These are phyloP conservation scores for Drechslerella dactyloides DNA, from an alignment of 2,329 filamentous ascomycete genomes.

Conservation along the genomic window DNA sequence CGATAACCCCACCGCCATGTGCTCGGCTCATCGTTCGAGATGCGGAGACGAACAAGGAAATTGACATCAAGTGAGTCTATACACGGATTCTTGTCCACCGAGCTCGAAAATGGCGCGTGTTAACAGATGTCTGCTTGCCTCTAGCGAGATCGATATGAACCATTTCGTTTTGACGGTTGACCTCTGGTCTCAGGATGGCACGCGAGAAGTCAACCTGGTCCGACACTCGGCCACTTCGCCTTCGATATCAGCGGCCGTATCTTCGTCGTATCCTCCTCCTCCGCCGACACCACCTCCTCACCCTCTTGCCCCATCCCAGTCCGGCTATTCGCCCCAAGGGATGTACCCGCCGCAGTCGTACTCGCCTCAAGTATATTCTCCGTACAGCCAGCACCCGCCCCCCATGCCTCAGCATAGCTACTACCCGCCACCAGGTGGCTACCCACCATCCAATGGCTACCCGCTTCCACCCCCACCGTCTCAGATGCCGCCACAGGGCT, in stretches of 20 bases:
- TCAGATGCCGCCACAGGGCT: constrained; percentile 46
- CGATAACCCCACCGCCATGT: constrained; percentile 94
- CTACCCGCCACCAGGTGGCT: constrained; percentile 40
- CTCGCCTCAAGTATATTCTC: constrained; percentile 44
- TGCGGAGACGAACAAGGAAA: constrained; percentile 74
- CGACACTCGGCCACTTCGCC: constrained; percentile 71
- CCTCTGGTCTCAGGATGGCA: constrained; percentile 69
- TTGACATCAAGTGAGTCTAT: constrained; percentile 75
- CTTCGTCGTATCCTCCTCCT: constrained; percentile 74
- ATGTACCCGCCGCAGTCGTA: constrained; percentile 55
- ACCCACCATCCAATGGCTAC: constrained; percentile 45
- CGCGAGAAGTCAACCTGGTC: constrained; percentile 72
- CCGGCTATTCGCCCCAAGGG: constrained; percentile 52
- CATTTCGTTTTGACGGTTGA: constrained; percentile 74
- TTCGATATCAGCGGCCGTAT: constrained; percentile 80
- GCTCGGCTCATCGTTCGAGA: constrained; percentile 82
- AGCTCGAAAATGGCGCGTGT: not conserved
- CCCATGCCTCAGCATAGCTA: constrained; percentile 51
- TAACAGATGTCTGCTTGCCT: constrained; percentile 20
- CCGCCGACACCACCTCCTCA: constrained; percentile 55
- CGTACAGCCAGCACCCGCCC: constrained; percentile 52
- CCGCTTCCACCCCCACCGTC: constrained; percentile 47
- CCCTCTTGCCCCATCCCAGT: constrained; percentile 50
- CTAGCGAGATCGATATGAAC: constrained; percentile 71
- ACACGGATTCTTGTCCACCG: not conserved